A percentile compares a stretch with the other conserved stretches of the same genome.
Evolutionary conservation across 306 rosid genomes (phyloP).

Genomic region (Hippophae gyantsensis): DNA sequence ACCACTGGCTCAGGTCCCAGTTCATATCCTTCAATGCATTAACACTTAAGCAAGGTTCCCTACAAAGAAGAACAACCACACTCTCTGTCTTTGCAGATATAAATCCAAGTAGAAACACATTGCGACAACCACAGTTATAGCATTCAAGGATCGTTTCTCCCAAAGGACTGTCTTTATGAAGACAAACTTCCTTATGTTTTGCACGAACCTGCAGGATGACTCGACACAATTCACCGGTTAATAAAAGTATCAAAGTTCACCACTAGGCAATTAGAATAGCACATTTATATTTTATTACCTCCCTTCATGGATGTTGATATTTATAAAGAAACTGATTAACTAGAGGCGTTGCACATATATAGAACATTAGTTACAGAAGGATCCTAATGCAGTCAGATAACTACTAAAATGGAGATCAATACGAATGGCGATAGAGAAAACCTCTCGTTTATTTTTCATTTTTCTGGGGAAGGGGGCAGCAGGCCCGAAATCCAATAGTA

Average conservation of each 20-base stretch:
- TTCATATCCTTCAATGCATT: conserved; percentile 99
- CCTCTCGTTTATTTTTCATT: too few relatives aligned
- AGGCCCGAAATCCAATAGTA: background rate
- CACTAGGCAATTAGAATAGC: too few relatives aligned
- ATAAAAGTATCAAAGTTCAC: background rate
- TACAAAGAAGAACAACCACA: conserved; percentile 95
- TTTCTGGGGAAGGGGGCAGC: too few relatives aligned
- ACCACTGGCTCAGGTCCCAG: conserved; percentile 99
- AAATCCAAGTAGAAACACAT: conserved; percentile 95
- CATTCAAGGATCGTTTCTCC: conserved; percentile 99
- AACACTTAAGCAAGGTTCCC: conserved; percentile 97
- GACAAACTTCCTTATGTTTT: conserved; percentile 97
- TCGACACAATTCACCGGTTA: conserved; percentile 11
- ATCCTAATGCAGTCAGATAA: too few relatives aligned
- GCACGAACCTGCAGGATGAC: conserved; percentile 72
- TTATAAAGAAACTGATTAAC: too few relatives aligned
- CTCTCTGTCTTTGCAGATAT: conserved; percentile 99
- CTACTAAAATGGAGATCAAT: too few relatives aligned
- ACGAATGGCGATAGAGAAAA: too few relatives aligned
- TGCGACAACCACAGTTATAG: conserved; percentile 97
- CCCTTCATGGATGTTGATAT: too few relatives aligned
- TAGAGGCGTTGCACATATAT: too few relatives aligned
- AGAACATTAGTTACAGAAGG: too few relatives aligned
- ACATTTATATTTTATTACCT: too few relatives aligned
- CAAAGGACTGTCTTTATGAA: conserved; percentile 94